phyloP scores from a whole-genome alignment of 805 yeast genomes.

The Osmozyma mogii region DNA sequence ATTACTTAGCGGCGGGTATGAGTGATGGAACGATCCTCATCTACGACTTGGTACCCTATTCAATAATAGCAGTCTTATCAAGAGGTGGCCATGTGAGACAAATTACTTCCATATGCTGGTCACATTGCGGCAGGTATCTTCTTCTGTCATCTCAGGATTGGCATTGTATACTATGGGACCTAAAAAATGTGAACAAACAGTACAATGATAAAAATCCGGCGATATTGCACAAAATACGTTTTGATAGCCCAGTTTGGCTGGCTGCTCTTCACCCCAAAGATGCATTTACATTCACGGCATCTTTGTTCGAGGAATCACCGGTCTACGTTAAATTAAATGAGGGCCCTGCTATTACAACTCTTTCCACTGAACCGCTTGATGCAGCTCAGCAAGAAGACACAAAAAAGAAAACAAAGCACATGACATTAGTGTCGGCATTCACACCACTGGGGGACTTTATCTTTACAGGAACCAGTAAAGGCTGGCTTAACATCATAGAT shows the following conservation, averaged over 20 bases:
- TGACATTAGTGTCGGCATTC: constrained; percentile 45
- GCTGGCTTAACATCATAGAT: constrained; percentile 53
- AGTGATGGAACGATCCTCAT: constrained; percentile 67
- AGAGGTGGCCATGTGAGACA: constrained; percentile 57
- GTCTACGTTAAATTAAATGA: constrained; percentile 37
- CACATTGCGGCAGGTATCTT: constrained; percentile 58
- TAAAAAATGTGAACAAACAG: constrained; percentile 24
- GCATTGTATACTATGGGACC: constrained; percentile 76
- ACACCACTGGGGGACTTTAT: constrained; percentile 48
- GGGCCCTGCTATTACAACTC: constrained; percentile 11
- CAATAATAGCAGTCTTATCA: constrained; percentile 45
- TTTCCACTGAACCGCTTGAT: constrained; percentile 14
- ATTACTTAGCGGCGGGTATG: constrained; percentile 77
- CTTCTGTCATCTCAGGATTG: constrained; percentile 76
- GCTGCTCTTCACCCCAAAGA: constrained; percentile 48
- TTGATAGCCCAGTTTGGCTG: constrained; percentile 71
- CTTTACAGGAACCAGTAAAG: constrained; percentile 74
- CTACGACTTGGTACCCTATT: constrained; percentile 58
- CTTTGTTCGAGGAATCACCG: constrained; percentile 57
- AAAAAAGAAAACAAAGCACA: constrained; percentile 23
- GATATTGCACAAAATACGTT: constrained; percentile 37
- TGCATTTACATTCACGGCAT: constrained; percentile 46
- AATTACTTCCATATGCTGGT: constrained; percentile 72
- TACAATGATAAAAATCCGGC: constrained; percentile 13
- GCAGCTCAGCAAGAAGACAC: constrained; percentile 9